Evolutionary conservation across 2,329 filamentous ascomycete genomes (phyloP).

Genomic region (Neobulgaria alba): DNA sequence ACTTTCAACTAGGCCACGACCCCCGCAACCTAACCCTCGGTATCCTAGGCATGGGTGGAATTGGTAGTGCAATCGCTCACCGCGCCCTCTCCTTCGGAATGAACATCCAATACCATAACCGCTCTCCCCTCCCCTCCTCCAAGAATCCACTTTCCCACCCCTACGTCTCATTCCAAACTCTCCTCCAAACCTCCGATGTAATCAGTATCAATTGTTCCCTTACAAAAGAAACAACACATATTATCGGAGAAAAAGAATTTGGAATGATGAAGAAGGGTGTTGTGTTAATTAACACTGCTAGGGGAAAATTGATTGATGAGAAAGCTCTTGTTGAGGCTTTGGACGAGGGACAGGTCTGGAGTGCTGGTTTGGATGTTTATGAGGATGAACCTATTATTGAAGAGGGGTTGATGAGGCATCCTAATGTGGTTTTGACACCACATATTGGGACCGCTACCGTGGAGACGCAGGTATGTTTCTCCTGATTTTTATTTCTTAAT

Average conservation of each 20-base stretch:
- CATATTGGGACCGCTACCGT: constrained; percentile 78
- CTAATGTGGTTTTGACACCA: constrained; percentile 63
- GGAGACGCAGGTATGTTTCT: constrained; percentile 36
- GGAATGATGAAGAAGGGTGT: constrained; percentile 67
- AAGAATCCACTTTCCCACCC: constrained; percentile 39
- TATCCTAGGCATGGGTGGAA: constrained; percentile 78
- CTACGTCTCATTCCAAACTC: constrained; percentile 63
- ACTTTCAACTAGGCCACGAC: constrained; percentile 45
- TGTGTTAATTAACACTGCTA: constrained; percentile 73
- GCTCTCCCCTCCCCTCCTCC: constrained; percentile 48
- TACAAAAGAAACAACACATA: constrained; percentile 56
- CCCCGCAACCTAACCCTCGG: constrained; percentile 68
- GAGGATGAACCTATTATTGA: constrained; percentile 72
- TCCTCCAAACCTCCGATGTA: constrained; percentile 62
- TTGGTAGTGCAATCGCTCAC: constrained; percentile 63
- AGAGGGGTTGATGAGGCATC: constrained; percentile 61
- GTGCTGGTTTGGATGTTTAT: constrained; percentile 69
- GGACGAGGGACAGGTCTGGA: constrained; percentile 56
- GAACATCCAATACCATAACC: constrained; percentile 66
- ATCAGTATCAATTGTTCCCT: constrained; percentile 70
- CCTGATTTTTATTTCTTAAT: not conserved
- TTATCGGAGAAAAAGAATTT: constrained; percentile 62
- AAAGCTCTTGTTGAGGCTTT: constrained; percentile 66
- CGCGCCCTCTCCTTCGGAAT: constrained; percentile 69
- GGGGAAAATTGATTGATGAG: constrained; percentile 74